A percentile compares a stretch with the other conserved stretches of the same genome.
Evolutionary conservation across 2,329 filamentous ascomycete species (phyloP).

Genomic region (Fusarium sp.): DNA sequence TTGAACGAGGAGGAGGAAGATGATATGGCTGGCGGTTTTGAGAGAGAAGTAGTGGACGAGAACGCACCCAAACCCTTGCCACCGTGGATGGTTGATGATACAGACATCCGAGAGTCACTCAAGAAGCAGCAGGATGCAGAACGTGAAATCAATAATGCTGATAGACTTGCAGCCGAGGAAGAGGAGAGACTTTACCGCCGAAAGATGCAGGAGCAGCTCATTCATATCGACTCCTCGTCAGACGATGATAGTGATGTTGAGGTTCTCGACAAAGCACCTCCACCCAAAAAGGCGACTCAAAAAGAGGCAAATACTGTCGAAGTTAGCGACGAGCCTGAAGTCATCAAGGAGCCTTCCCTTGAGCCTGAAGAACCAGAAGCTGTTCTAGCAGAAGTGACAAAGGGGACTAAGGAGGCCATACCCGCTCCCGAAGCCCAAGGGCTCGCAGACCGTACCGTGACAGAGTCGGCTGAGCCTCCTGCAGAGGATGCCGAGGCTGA

Average conservation of each 20-base stretch:
- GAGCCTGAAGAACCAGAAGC: neutral
- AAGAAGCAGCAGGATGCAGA: slow-evolving; percentile 68
- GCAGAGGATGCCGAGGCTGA: slow-evolving; percentile 34
- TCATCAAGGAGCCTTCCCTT: neutral
- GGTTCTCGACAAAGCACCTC: slow-evolving; percentile 62
- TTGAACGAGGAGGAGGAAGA: slow-evolving; percentile 53
- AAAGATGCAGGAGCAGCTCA: slow-evolving; percentile 60
- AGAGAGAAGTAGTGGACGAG: slow-evolving; percentile 59
- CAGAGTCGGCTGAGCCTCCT: neutral
- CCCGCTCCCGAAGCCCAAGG: slow-evolving; percentile 1
- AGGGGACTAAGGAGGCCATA: neutral
- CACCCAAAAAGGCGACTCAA: slow-evolving; percentile 39
- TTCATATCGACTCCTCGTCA: slow-evolving; percentile 72
- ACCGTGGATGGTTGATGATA: slow-evolving; percentile 76
- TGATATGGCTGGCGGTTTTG: slow-evolving; percentile 73
- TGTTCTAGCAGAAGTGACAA: neutral
- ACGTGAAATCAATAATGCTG: slow-evolving; percentile 71
- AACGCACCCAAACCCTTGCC: slow-evolving; percentile 71
- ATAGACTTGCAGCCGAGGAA: slow-evolving; percentile 67
- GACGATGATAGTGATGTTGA: slow-evolving; percentile 68
- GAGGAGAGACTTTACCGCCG: slow-evolving; percentile 61
- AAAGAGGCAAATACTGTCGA: neutral
- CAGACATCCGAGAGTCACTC: slow-evolving; percentile 73
- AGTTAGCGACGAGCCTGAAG: slow-evolving; percentile 8
- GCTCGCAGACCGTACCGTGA: slow-evolving; percentile 3